phyloP scores from a whole-genome alignment of 768 basidiomycete genomes.

The Phylloporus sp. region DNA sequence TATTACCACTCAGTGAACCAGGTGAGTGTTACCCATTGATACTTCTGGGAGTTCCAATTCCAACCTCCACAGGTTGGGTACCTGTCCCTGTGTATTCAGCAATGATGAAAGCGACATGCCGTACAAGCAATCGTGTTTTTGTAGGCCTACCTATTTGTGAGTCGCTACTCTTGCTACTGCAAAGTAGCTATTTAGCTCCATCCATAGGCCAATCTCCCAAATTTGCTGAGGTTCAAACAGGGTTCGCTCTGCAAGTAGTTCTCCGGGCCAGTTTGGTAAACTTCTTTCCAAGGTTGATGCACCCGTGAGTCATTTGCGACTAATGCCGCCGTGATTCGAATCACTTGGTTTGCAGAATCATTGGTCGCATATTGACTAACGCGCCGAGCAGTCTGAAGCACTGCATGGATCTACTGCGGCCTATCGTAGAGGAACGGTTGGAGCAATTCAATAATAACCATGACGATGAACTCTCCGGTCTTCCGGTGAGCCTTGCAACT shows the following conservation, averaged over 20 bases:
- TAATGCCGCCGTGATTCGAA: constrained; percentile 12
- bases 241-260: constrained; percentile 34
- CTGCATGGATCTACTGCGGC: constrained; percentile 29
- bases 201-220: constrained; percentile 34
- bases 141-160: constrained; percentile 38
- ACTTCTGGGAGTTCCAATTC: constrained; percentile 9
- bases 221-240: constrained; percentile 32
- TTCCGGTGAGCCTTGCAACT: constrained; percentile 30
- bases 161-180: constrained; percentile 8
- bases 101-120: constrained; percentile 32
- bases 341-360: constrained; percentile 21
- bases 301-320: constrained; percentile 27
- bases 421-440: constrained; percentile 33
- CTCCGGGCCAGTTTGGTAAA: constrained; percentile 31
- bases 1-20: constrained; percentile 17
- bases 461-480: constrained; percentile 18
- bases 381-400: constrained; percentile 28
- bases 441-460: constrained; percentile 23
- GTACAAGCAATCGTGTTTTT: constrained; percentile 40
- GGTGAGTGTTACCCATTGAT: constrained; percentile 14
- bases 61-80: constrained; percentile 26
- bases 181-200: constrained; percentile 5
- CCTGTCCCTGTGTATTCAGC: constrained; percentile 25
- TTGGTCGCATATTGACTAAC: constrained; percentile 32
- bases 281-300: constrained; percentile 32